Percentiles rank a stretch among this genome's conserved stretches.
Evolutionary conservation across 2,329 filamentous ascomycete species (phyloP).

Genomic region (Pezicula carpinea): DNA sequence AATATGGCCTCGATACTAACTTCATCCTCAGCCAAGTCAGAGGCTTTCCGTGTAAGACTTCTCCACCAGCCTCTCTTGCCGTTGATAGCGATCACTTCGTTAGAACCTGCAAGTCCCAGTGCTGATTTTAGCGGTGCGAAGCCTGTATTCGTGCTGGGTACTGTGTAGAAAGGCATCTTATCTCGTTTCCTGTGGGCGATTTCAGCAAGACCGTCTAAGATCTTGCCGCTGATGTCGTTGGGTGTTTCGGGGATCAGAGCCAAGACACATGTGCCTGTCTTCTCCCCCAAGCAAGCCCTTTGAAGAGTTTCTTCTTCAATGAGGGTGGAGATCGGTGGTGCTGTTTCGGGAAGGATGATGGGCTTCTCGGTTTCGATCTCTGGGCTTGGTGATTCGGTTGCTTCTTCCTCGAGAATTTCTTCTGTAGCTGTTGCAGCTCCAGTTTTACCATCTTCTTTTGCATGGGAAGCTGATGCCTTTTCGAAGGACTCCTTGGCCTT

Average conservation of each 20-base stretch:
- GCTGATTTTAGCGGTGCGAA: constrained; percentile 49
- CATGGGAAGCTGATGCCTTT: constrained; percentile 45
- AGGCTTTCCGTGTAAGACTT: constrained; percentile 43
- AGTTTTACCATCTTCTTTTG: constrained; percentile 41
- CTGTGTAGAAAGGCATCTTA: constrained; percentile 78
- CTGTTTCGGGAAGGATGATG: constrained; percentile 43
- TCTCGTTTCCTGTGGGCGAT: constrained; percentile 70
- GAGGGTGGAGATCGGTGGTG: constrained; percentile 64
- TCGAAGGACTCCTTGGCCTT: constrained; percentile 42
- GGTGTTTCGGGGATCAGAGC: constrained; percentile 56
- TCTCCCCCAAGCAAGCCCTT: constrained; percentile 67
- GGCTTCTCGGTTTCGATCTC: constrained; percentile 34
- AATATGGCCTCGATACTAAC: constrained; percentile 63
- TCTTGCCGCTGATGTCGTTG: constrained; percentile 39
- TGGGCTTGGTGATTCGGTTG: constrained; percentile 44
- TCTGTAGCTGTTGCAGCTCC: constrained; percentile 43
- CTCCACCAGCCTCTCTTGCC: constrained; percentile 84
- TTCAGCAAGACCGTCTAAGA: constrained; percentile 61
- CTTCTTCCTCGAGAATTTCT: constrained; percentile 43
- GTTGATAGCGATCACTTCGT: constrained; percentile 79
- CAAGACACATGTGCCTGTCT: constrained; percentile 79
- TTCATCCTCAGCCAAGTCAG: constrained; percentile 31
- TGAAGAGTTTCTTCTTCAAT: constrained; percentile 59
- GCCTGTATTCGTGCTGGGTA: constrained; percentile 59
- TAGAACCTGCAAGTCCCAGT: constrained; percentile 56